Percentiles rank a stretch among this genome's conserved stretches.
phyloP scores from a whole-genome alignment of 345 rosid genomes.

The Trapa bicornis region DNA sequence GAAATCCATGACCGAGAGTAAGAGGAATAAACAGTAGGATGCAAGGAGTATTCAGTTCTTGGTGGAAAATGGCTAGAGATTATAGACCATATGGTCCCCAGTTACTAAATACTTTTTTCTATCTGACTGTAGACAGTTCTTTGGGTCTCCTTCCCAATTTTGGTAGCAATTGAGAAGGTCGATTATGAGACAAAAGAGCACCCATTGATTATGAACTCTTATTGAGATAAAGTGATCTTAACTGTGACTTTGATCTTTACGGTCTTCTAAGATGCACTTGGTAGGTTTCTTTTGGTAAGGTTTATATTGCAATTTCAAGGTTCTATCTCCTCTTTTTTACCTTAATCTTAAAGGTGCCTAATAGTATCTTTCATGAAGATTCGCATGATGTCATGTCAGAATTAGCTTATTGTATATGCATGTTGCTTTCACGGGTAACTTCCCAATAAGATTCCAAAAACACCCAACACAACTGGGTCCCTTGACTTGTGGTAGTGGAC shows the following conservation, averaged over 20 bases:
- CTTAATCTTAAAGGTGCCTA: not conserved
- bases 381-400: not conserved
- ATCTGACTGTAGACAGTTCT: not conserved
- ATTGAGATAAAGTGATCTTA: not conserved
- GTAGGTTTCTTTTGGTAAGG: not conserved
- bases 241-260: not conserved
- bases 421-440: not conserved
- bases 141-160: not conserved
- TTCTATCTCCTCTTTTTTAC: not conserved
- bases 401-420: not conserved
- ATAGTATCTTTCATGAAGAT: not conserved
- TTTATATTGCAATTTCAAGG: not conserved
- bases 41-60: not conserved
- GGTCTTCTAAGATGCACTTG: not conserved
- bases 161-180: not conserved
- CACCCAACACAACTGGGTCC: not conserved
- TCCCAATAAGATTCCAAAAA: not conserved
- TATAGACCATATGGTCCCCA: not conserved
- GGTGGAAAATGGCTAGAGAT: not conserved
- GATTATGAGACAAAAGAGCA: not conserved
- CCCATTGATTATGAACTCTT: not conserved
- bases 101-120: not conserved
- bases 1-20: not conserved
- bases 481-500: not conserved
- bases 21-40: not conserved